Evolutionary conservation across 1,284 basidiomycete species (phyloP), one percentile per base, ranked within the genome.

Genomic region (Tilletiopsis washingtonensis): DNA sequence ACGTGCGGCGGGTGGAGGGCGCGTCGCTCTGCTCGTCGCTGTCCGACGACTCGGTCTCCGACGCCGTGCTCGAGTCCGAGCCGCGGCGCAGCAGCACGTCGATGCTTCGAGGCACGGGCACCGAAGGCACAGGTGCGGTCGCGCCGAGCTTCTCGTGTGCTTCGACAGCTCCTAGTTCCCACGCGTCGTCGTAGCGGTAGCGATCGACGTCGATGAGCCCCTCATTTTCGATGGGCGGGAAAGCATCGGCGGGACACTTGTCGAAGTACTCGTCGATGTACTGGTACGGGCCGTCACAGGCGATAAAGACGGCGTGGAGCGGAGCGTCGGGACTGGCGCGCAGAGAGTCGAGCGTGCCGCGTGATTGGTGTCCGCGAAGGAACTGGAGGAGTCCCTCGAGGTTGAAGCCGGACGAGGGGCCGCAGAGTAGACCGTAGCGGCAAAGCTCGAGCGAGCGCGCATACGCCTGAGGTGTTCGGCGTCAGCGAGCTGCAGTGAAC

Each of bases 201-300:
- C 54, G 49, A 12, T 60, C 58, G 21, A 57, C 52, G 11, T 43
- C 12, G 52, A 60, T 54, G 19, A 60, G 50, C n/a, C 50, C 45
- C 23, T 60, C 52, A 40, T 60, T 57, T 24, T 51, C 43, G 21
- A 60, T 60, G 15, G 51, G 52, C 4, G 26, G 24, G 41, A 60
- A 60, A 2, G 40, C 29, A 2, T 12, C 5, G 0, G 29, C 29
- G 21, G 49, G 48, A 40, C 46, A 51, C 45, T 60, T 60, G 29
- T 32, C 17, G 32, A 57, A 57, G 50, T 57, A 60, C 34, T 60
- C 59, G 25, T 59, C 54, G 19, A 61, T 46, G 42, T 60, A 60
- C 41, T 62, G 57, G 47, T 54, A 62, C 24, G 60, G 60, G 17
- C 56, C 26, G 47, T 62, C 60, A 36, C 60, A 62, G 40, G 56